Conservation (phyloP, 192 early-diverging fungal genomes). For the Chytriomyces sp. region DNA sequence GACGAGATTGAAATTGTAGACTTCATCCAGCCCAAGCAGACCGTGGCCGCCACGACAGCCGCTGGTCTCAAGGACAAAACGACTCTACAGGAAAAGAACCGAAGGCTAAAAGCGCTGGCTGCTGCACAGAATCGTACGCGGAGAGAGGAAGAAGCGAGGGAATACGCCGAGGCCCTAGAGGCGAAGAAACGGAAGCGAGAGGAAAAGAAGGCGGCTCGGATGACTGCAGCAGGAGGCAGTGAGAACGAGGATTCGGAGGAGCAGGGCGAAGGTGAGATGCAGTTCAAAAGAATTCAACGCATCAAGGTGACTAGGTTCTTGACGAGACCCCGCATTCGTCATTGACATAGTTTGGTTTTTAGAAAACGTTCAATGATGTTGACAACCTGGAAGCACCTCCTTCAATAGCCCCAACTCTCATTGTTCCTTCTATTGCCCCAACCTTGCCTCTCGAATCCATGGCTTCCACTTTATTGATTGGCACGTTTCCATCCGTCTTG, state of each 20-base stretch:
- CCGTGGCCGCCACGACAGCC: neutral
- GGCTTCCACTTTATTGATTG: neutral
- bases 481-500: too few relatives aligned
- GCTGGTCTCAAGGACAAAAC: neutral
- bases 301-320: neutral
- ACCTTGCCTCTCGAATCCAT: neutral
- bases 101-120: slow-evolving; percentile 5
- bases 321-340: too few relatives aligned
- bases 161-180: slow-evolving; percentile 20
- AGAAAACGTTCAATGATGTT: too few relatives aligned
- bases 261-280: neutral
- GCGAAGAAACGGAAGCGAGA: slow-evolving; percentile 8
- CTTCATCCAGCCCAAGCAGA: neutral
- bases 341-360: too few relatives aligned
- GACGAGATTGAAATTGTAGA: slow-evolving; percentile 20
- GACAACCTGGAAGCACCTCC: too few relatives aligned
- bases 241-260: neutral
- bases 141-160: slow-evolving; percentile 12
- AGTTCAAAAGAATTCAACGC: neutral
- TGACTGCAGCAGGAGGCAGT: neutral
- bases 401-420: neutral
- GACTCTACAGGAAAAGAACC: slow-evolving; percentile 14
- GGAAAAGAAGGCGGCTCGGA: neutral
- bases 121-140: neutral
- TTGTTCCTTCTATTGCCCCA: neutral